phyloP scores from a whole-genome alignment of 306 rosid genomes.

The Pterocarpus macrocarpus region DNA sequence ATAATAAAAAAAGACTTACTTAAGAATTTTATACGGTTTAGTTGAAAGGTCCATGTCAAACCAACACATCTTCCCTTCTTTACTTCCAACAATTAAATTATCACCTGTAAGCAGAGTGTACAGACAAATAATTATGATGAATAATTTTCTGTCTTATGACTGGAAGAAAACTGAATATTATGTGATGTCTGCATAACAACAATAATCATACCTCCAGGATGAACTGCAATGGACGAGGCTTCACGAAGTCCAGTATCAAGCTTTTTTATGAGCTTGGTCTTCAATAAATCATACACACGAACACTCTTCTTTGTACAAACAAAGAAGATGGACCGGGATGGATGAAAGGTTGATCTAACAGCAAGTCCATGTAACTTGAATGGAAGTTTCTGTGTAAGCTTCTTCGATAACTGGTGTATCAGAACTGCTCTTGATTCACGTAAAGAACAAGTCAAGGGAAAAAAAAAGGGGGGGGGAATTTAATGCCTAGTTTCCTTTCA shows the following conservation, averaged over 20 bases:
- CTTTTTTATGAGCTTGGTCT: slow-evolving; percentile 68
- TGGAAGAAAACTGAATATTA: slow-evolving; percentile 25
- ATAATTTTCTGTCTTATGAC: slow-evolving; percentile 12
- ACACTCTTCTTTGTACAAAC: slow-evolving; percentile 77
- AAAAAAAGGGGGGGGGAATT: slow-evolving; percentile 42
- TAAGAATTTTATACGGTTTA: slow-evolving; percentile 74
- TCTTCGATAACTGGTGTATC: slow-evolving; percentile 85
- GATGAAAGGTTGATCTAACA: slow-evolving; percentile 88
- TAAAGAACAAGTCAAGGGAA: slow-evolving; percentile 82
- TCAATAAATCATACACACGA: slow-evolving; percentile 81
- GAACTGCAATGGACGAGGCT: slow-evolving; percentile 87
- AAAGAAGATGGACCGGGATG: slow-evolving; percentile 79
- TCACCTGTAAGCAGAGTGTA: slow-evolving; percentile 72
- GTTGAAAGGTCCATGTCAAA: slow-evolving; percentile 98
- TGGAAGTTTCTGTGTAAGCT: slow-evolving; percentile 77
- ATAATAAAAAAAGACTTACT: slow-evolving; percentile 53
- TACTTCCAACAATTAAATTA: slow-evolving; percentile 93
- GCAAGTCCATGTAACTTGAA: slow-evolving; percentile 89
- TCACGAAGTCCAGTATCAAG: slow-evolving; percentile 92
- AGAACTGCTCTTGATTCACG: slow-evolving; percentile 87
- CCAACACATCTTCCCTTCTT: slow-evolving; percentile 97
- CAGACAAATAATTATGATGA: slow-evolving; percentile 14
- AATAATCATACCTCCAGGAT: slow-evolving; percentile 80
- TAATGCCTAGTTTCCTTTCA: slow-evolving; percentile 10
- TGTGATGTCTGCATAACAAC: not conserved